Percentiles rank a stretch among this genome's conserved stretches.
Conservation (phyloP, 2,329 filamentous ascomycete genomes). For the Gaeumannomyces sp. region DNA sequence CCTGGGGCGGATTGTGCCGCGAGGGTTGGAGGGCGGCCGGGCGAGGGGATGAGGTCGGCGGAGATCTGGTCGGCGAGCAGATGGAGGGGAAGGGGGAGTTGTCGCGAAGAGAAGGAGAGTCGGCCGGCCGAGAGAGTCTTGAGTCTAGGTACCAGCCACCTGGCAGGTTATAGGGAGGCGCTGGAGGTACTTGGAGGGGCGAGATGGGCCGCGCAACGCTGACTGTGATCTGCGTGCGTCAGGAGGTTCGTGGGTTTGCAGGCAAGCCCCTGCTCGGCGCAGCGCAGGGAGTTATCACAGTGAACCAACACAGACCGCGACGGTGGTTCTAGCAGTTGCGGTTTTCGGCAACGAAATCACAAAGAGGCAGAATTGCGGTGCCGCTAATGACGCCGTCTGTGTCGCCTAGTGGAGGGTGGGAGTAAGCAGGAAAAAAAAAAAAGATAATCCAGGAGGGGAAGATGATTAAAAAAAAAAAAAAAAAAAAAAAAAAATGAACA, state of each 20-base stretch:
- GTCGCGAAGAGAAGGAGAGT: neutral
- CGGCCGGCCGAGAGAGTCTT: no score
- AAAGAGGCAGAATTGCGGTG: neutral
- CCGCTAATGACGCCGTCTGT: neutral
- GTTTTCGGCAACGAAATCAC: neutral
- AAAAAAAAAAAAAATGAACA: neutral
- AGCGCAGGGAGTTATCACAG: no score
- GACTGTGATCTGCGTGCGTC: neutral
- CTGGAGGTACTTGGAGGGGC: neutral
- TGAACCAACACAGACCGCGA: neutral
- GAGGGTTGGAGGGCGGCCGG: neutral
- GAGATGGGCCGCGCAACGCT: neutral
- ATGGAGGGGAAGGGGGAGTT: neutral
- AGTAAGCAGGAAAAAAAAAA: neutral
- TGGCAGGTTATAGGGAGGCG: neutral
- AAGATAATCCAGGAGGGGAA: neutral
- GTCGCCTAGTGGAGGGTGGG: neutral
- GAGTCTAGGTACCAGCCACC: no score
- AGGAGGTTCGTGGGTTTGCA: neutral
- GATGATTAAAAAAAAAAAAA: neutral
- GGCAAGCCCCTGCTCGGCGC: neutral
- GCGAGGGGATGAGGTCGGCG: neutral
- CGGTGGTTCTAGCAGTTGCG: neutral
- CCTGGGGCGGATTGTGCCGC: no score
- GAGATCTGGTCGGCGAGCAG: neutral